A percentile compares a stretch with the other conserved stretches of the same genome.
phyloP scores from a whole-genome alignment of 2,329 filamentous ascomycete genomes.

The Ophiobolus disseminans region DNA sequence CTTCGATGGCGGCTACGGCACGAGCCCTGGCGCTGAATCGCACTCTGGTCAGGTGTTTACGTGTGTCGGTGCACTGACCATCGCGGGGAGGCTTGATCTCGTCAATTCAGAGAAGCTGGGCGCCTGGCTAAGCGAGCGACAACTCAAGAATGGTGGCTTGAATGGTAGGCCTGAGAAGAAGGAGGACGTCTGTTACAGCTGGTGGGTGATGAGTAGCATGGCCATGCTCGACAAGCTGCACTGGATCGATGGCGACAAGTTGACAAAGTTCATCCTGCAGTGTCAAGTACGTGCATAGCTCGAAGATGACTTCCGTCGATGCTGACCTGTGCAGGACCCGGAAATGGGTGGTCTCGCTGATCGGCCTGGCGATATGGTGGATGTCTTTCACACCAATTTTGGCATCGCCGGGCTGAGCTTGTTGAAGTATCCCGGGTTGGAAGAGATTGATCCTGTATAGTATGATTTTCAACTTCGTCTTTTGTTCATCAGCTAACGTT shows the following conservation, averaged over 20 bases:
- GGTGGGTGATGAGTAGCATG: slow-evolving; percentile 95
- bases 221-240: slow-evolving; percentile 86
- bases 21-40: slow-evolving; percentile 87
- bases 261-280: slow-evolving; percentile 80
- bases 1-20: slow-evolving; percentile 92
- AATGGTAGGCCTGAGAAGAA: slow-evolving; percentile 95
- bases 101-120: slow-evolving; percentile 83
- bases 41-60: slow-evolving; percentile 97
- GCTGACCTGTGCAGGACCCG: slow-evolving; percentile 62
- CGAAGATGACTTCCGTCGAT: not conserved
- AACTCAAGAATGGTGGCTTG: slow-evolving; percentile 83
- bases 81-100: slow-evolving; percentile 80
- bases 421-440: slow-evolving; percentile 75
- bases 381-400: slow-evolving; percentile 96
- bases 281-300: slow-evolving; percentile 68
- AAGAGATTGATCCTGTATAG: slow-evolving; percentile 88
- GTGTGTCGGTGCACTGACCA: slow-evolving; percentile 84
- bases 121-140: slow-evolving; percentile 91
- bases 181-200: slow-evolving; percentile 98
- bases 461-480: slow-evolving; percentile 51
- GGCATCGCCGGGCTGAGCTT: slow-evolving; percentile 87
- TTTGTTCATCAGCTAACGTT: slow-evolving; percentile 11
- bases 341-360: slow-evolving; percentile 87
- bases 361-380: slow-evolving; percentile 90
- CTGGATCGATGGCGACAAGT: slow-evolving; percentile 87